Conservation (phyloP, 2,329 filamentous ascomycete genomes). For the Microdochium trichocladiopsis region DNA sequence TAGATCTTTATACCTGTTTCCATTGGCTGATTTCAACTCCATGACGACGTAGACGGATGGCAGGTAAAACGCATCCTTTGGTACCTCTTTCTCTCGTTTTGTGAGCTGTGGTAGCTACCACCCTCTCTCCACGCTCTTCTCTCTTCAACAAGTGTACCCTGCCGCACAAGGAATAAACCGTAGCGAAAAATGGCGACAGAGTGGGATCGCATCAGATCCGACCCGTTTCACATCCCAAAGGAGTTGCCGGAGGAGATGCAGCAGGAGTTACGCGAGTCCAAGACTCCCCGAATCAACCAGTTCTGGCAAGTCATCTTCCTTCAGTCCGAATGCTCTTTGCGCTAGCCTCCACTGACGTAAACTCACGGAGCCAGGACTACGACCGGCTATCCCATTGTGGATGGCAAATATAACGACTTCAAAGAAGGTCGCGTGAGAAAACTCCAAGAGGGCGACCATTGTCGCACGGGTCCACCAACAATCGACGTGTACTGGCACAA, state of each 20-base stretch:
- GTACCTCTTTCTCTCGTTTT: too few species aligned
- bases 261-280: not conserved
- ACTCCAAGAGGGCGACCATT: not conserved
- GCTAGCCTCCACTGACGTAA: not conserved
- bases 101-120: too few species aligned
- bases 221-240: not conserved
- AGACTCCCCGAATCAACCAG: not conserved
- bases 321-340: not conserved
- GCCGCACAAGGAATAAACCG: not conserved
- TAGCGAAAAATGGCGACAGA: not conserved
- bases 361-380: not conserved
- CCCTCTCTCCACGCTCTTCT: too few species aligned
- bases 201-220: not conserved
- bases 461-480: not conserved
- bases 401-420: not conserved
- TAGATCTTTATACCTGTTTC: too few species aligned
- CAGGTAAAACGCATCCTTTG: too few species aligned
- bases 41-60: too few species aligned
- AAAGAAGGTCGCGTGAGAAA: not conserved
- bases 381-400: not conserved
- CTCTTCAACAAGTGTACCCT: not conserved
- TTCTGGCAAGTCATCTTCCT: not conserved
- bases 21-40: too few species aligned
- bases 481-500: not conserved
- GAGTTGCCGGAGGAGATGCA: not conserved